Conservation (phyloP, 2,329 filamentous ascomycete genomes). For the Dothideomycetes sp. region DNA sequence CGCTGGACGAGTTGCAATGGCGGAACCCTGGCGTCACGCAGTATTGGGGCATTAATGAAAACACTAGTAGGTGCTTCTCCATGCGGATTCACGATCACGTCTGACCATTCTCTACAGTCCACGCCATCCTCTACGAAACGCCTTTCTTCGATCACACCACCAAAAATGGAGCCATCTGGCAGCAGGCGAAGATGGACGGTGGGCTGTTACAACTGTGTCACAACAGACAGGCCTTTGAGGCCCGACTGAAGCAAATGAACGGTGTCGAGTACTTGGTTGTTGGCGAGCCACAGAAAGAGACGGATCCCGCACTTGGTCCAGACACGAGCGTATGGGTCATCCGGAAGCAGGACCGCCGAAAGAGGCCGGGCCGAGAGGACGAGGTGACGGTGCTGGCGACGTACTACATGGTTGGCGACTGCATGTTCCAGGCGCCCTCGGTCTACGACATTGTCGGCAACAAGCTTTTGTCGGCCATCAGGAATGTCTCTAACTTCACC, state of each 20-base stretch:
- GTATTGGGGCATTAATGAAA: constrained; percentile 15
- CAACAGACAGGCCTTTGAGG: constrained; percentile 49
- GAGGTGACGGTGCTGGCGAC: constrained; percentile 47
- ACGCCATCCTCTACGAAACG: constrained; percentile 54
- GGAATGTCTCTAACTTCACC: constrained; percentile 47
- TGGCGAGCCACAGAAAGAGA: constrained; percentile 44
- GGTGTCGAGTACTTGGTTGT: constrained; percentile 53
- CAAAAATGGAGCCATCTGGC: constrained; percentile 50
- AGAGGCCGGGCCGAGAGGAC: constrained; percentile 35
- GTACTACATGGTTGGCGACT: constrained; percentile 53
- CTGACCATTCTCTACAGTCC: constrained; percentile 25
- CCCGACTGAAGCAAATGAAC: constrained; percentile 42
- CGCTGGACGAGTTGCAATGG: constrained; percentile 17
- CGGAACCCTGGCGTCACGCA: constrained; percentile 11
- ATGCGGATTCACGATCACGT: background rate
- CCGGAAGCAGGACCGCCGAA: constrained; percentile 44
- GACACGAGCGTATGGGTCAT: constrained; percentile 50
- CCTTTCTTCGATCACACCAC: constrained; percentile 55
- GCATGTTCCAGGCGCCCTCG: constrained; percentile 53
- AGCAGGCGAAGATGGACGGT: constrained; percentile 43
- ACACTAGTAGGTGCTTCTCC: constrained; percentile 11
- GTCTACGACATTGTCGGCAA: constrained; percentile 48
- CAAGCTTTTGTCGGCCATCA: constrained; percentile 45
- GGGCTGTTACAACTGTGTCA: constrained; percentile 42
- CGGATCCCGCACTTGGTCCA: constrained; percentile 23